Conservation (phyloP, 345 rosid genomes). For the Arabidopsis arenosa region DNA sequence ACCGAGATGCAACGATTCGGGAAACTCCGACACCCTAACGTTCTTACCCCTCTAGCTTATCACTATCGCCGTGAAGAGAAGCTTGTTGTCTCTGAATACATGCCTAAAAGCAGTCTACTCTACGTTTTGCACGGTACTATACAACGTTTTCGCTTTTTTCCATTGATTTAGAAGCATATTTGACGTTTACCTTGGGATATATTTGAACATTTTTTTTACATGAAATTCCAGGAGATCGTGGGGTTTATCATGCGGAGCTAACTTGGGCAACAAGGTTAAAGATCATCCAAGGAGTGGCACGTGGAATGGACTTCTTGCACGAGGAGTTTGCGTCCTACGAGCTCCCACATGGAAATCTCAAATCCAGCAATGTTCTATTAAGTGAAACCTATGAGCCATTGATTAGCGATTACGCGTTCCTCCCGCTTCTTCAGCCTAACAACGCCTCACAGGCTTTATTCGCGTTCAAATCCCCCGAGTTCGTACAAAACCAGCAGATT, state of each 20-base stretch:
- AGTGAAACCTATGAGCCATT: conserved; percentile 59
- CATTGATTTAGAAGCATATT: not conserved
- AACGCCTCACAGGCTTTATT: conserved; percentile 54
- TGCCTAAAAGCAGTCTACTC: conserved; percentile 82
- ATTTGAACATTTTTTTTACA: not conserved
- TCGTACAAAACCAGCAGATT: conserved; percentile 47
- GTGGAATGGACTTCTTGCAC: conserved; percentile 68
- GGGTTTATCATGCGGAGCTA: conserved; percentile 56
- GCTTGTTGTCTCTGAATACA: conserved; percentile 73
- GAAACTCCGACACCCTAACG: conserved; percentile 59
- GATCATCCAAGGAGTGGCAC: conserved; percentile 64
- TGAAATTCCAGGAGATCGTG: conserved; percentile 54
- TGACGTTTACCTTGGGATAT: not conserved
- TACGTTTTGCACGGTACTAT: conserved; percentile 76
- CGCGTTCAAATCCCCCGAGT: conserved; percentile 71
- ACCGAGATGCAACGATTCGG: conserved; percentile 73
- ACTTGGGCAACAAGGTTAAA: conserved; percentile 68
- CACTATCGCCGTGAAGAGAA: conserved; percentile 87
- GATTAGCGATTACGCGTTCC: conserved; percentile 69
- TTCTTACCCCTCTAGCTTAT: conserved; percentile 78
- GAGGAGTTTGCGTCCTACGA: conserved; percentile 56
- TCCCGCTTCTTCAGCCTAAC: conserved; percentile 50
- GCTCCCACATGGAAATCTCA: conserved; percentile 86
- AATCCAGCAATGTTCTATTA: conserved; percentile 80
- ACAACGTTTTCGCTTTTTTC: not conserved